These are phyloP conservation scores for Rhizopogon sp. DNA, from an alignment of 768 basidiomycete genomes.

Conservation along the genomic window DNA sequence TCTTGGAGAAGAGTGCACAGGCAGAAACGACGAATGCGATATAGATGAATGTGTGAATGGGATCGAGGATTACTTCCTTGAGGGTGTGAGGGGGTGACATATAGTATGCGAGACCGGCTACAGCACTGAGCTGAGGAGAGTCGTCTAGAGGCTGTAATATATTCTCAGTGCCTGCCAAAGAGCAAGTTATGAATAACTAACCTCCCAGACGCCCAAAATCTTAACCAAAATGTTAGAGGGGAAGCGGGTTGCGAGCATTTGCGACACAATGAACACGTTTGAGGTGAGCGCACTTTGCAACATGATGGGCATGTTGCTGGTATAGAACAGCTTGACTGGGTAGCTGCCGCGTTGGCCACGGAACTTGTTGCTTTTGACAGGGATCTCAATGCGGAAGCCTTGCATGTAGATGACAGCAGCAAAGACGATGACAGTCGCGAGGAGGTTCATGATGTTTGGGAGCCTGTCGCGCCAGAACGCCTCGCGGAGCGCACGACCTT, in stretches of 20 bases:
- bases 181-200: constrained; percentile 28
- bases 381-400: constrained; percentile 98
- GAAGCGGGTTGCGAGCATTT: constrained; percentile 93
- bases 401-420: constrained; percentile 97
- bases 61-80: constrained; percentile 83
- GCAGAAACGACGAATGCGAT: constrained; percentile 90
- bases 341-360: constrained; percentile 94
- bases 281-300: constrained; percentile 88
- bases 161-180: not conserved
- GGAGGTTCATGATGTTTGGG: constrained; percentile 96
- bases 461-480: constrained; percentile 97
- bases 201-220: constrained; percentile 98
- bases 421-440: constrained; percentile 89
- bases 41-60: constrained; percentile 89
- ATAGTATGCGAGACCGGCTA: constrained; percentile 93
- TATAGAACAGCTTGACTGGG: constrained; percentile 98
- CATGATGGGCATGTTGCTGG: constrained; percentile 99
- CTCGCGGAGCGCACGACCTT: constrained; percentile 92
- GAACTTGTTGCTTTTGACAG: constrained; percentile 94
- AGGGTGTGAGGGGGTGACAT: constrained; percentile 97
- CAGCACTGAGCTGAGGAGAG: constrained; percentile 85
- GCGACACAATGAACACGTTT: constrained; percentile 93
- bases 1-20: constrained; percentile 97
- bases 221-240: constrained; percentile 86
- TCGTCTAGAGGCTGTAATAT: constrained; percentile 82